phyloP scores from a whole-genome alignment of 768 basidiomycete species.

The Leucosporidium creatinivorum region DNA sequence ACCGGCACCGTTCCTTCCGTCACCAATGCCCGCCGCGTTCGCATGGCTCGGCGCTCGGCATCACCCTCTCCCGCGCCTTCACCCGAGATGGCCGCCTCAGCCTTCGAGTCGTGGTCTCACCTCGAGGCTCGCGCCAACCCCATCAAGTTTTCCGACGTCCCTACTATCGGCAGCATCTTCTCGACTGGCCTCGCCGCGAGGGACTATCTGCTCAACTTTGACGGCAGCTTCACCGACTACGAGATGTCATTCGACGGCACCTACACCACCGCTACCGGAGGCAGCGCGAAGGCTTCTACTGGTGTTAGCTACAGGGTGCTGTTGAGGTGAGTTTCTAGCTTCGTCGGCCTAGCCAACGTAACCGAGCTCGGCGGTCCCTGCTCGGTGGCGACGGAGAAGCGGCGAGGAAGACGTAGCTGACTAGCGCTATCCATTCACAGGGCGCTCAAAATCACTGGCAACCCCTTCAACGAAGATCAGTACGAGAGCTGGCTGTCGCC shows the following conservation, averaged over 20 bases:
- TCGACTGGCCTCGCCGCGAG: conserved; percentile 29
- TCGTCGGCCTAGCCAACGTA: no score
- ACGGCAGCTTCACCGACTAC: conserved; percentile 12
- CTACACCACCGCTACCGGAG: conserved; percentile 40
- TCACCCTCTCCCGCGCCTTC: conserved; percentile 6
- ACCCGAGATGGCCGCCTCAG: conserved; percentile 13
- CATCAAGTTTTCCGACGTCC: conserved; percentile 33
- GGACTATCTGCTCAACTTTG: conserved; percentile 23
- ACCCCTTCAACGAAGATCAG: conserved; percentile 11
- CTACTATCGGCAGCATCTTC: conserved; percentile 41
- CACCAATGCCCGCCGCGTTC: not conserved
- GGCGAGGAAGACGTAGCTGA: no score
- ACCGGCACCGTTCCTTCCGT: not conserved
- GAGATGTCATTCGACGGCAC: conserved; percentile 13
- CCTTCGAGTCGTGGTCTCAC: not conserved
- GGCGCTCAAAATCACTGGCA: conserved; percentile 22
- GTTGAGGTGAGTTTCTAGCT: not conserved
- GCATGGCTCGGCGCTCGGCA: not conserved
- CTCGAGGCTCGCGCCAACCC: not conserved
- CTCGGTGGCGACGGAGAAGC: no score
- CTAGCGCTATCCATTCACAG: not conserved
- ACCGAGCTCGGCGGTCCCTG: no score
- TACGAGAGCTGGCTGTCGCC: conserved; percentile 28
- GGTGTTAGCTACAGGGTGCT: conserved; percentile 44
- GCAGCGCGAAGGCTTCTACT: conserved; percentile 36